Conservation (phyloP, 495 filamentous ascomycete genomes). For the Penicillium paradoxum region DNA sequence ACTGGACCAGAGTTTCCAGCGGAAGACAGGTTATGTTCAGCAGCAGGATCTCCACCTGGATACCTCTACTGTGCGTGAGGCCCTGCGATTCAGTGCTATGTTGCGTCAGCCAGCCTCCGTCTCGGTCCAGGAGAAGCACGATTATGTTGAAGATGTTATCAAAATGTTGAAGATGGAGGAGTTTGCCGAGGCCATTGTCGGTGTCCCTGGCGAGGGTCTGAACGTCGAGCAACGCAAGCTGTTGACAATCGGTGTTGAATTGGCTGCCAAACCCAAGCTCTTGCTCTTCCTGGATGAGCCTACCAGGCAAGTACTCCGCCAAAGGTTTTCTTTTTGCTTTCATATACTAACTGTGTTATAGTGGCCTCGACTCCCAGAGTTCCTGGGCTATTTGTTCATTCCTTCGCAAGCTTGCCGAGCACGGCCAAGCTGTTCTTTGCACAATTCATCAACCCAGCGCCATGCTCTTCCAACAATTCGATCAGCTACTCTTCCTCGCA, state of each 20-base stretch:
- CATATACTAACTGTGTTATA: constrained; percentile 22
- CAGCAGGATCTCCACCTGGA: constrained; percentile 87
- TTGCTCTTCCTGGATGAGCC: constrained; percentile 91
- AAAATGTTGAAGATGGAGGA: constrained; percentile 43
- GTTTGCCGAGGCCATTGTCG: constrained; percentile 40
- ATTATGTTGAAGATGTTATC: constrained; percentile 48
- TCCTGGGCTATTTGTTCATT: constrained; percentile 76
- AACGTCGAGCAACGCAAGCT: constrained; percentile 91
- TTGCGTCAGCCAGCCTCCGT: constrained; percentile 66
- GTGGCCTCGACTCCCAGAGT: constrained; percentile 77
- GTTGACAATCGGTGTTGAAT: constrained; percentile 84
- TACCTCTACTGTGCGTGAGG: constrained; percentile 80
- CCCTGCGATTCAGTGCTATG: constrained; percentile 75
- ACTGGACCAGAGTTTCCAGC: constrained; percentile 72
- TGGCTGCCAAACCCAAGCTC: constrained; percentile 80
- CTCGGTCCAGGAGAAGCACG: constrained; percentile 39
- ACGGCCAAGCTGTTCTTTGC: constrained; percentile 85
- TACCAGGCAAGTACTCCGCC: constrained; percentile 37
- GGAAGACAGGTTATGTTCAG: constrained; percentile 90
- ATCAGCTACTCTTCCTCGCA: constrained; percentile 75
- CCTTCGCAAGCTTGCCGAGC: constrained; percentile 75
- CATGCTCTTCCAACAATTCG: constrained; percentile 88
- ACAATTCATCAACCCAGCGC: constrained; percentile 95
- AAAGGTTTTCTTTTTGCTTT: background rate
- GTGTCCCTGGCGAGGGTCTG: constrained; percentile 52